Percentiles rank a stretch among this genome's conserved stretches.
Conservation (phyloP, 352 stramenopile species). For the Phytopythium litorale region DNA sequence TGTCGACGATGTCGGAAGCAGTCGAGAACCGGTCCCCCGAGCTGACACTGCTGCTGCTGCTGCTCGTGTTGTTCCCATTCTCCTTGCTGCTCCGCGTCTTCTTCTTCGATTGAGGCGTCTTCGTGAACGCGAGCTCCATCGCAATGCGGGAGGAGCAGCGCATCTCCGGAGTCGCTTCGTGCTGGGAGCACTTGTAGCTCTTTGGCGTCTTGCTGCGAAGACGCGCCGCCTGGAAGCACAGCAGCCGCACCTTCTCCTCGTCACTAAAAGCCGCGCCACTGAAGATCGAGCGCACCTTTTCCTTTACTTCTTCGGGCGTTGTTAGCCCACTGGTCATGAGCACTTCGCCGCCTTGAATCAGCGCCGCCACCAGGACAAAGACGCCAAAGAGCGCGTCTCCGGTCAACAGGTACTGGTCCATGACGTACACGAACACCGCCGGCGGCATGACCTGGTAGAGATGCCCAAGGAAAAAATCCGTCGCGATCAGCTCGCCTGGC, state of each 20-base stretch:
- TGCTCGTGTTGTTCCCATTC: slow-evolving; percentile 12
- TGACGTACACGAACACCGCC: slow-evolving; percentile 56
- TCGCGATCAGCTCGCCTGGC: slow-evolving; percentile 43
- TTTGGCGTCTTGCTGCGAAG: slow-evolving; percentile 59
- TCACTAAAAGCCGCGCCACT: slow-evolving; percentile 25
- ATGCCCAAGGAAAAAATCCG: slow-evolving; percentile 59
- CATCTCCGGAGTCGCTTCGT: slow-evolving; percentile 27
- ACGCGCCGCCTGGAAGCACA: slow-evolving; percentile 57
- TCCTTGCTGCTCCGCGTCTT: slow-evolving; percentile 8
- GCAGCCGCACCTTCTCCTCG: slow-evolving; percentile 40
- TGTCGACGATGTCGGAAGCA: slow-evolving; percentile 47
- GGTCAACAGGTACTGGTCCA: slow-evolving; percentile 79
- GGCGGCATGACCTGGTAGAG: slow-evolving; percentile 65
- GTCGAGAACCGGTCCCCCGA: slow-evolving; percentile 27
- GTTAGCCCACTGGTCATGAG: slow-evolving; percentile 21
- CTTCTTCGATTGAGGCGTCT: slow-evolving; percentile 11
- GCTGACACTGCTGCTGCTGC: no score
- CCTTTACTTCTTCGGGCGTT: slow-evolving; percentile 35
- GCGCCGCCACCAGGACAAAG: slow-evolving; percentile 60
- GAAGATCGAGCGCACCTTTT: slow-evolving; percentile 36
- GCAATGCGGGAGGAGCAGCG: slow-evolving; percentile 48
- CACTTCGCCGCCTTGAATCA: slow-evolving; percentile 41
- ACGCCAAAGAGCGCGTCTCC: slow-evolving; percentile 65
- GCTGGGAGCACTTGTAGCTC: slow-evolving; percentile 57
- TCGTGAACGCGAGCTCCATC: slow-evolving; percentile 52